Evolutionary conservation across 2,329 filamentous ascomycete genomes (phyloP).

Genomic region (Claviceps digitariae): DNA sequence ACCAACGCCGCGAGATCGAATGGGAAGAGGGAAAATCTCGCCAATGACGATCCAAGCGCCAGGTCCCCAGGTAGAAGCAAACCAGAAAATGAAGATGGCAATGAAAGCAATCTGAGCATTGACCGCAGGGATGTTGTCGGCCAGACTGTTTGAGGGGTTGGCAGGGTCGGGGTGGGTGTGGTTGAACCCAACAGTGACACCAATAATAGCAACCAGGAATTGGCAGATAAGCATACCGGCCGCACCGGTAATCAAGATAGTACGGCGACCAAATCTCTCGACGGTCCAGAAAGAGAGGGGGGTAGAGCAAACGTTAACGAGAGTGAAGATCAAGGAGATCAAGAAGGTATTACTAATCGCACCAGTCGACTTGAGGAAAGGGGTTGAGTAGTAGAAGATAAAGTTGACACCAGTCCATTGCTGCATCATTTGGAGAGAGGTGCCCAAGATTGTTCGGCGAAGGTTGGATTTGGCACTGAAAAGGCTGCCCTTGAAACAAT

Average conservation of each 20-base stretch:
- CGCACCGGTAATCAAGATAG: constrained; percentile 66
- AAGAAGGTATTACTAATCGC: constrained; percentile 69
- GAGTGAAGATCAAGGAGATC: constrained; percentile 72
- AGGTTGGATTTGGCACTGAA: constrained; percentile 50
- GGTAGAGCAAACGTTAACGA: constrained; percentile 78
- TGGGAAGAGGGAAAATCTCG: constrained; percentile 81
- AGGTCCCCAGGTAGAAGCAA: constrained; percentile 79
- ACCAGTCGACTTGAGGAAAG: constrained; percentile 68
- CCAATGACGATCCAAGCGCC: constrained; percentile 73
- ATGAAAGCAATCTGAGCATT: constrained; percentile 75
- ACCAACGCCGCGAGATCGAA: constrained; percentile 75
- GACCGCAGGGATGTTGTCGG: constrained; percentile 42
- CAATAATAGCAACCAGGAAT: constrained; percentile 72
- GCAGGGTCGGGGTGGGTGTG: constrained; percentile 31
- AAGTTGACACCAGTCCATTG: constrained; percentile 85
- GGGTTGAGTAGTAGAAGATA: constrained; percentile 77
- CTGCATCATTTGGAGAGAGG: constrained; percentile 69
- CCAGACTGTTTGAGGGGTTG: constrained; percentile 24
- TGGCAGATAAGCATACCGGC: constrained; percentile 75
- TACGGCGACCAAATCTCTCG: constrained; percentile 68
- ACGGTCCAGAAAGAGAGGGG: constrained; percentile 80
- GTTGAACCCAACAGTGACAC: constrained; percentile 46
- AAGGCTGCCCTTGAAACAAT: constrained; percentile 53
- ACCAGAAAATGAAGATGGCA: constrained; percentile 87
- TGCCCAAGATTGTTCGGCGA: constrained; percentile 57